Conservation (phyloP, 2,329 filamentous ascomycete genomes). For the Alternaria rosae region DNA sequence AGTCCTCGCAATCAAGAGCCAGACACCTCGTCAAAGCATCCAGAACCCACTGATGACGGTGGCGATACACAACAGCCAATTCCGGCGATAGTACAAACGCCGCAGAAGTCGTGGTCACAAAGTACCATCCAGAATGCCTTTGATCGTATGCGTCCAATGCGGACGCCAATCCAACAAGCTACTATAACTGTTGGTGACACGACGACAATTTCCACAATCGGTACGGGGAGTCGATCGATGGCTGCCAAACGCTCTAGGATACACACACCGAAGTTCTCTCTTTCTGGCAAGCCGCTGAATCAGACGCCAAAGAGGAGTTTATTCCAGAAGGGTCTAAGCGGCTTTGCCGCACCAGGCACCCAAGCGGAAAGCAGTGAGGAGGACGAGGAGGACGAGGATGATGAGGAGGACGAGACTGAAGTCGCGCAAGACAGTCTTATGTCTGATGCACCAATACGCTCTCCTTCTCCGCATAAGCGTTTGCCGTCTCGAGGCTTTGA, state of each 20-base stretch:
- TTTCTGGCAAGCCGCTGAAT: slow-evolving; percentile 36
- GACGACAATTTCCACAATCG: slow-evolving; percentile 71
- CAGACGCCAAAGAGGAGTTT: slow-evolving; percentile 41
- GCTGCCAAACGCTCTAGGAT: slow-evolving; percentile 59
- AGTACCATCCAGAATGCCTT: slow-evolving; percentile 66
- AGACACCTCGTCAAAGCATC: slow-evolving; percentile 16
- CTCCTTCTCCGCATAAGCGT: slow-evolving; percentile 25
- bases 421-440: slow-evolving; percentile 22
- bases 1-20: slow-evolving; percentile 30
- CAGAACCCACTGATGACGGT: slow-evolving; percentile 13
- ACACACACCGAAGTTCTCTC: slow-evolving; percentile 49
- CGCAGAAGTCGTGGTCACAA: slow-evolving; percentile 43
- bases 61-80: slow-evolving; percentile 34
- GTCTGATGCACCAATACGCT: slow-evolving; percentile 20
- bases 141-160: slow-evolving; percentile 69
- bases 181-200: slow-evolving; percentile 77
- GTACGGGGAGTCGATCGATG: slow-evolving; percentile 53
- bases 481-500: slow-evolving; percentile 17
- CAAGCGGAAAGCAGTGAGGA: slow-evolving; percentile 46
- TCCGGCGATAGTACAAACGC: slow-evolving; percentile 38
- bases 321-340: slow-evolving; percentile 57
- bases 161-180: slow-evolving; percentile 68
- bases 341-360: slow-evolving; percentile 65
- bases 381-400: slow-evolving; percentile 13
- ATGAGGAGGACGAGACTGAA: slow-evolving; percentile 25